These are phyloP conservation scores for Phytophthora melonis DNA, from an alignment of 352 stramenopile species.

Conservation along the genomic window DNA sequence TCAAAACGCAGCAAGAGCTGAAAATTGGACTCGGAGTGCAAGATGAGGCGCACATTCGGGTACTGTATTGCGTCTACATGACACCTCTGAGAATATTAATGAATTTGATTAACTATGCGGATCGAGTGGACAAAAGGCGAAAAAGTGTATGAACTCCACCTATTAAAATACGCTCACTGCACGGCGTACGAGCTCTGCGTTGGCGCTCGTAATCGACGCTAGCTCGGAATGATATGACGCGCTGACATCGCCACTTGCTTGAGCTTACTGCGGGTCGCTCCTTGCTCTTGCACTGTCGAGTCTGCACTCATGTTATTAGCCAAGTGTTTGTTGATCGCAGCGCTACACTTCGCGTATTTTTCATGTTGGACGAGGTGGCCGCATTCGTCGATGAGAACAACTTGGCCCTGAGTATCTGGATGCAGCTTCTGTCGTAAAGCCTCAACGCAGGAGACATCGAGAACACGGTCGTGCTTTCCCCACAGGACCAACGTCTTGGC, in stretches of 20 bases:
- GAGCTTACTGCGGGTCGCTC: conserved; percentile 4
- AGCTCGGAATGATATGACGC: conserved; percentile 6
- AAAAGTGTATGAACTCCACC: too few species aligned
- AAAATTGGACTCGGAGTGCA: too few species aligned
- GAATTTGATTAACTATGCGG: too few species aligned
- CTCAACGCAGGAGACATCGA: conserved; percentile 71
- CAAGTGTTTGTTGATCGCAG: conserved; percentile 67
- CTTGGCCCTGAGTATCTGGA: conserved; percentile 22
- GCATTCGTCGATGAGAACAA: conserved; percentile 66
- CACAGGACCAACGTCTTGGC: conserved; percentile 71
- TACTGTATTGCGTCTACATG: too few species aligned
- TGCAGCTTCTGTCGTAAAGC: conserved; percentile 59
- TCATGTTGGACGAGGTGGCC: conserved; percentile 79
- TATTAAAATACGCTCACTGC: neutral
- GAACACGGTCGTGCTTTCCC: conserved; percentile 73
- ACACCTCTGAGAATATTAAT: too few species aligned
- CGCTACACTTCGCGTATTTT: conserved; percentile 56
- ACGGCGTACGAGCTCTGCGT: conserved; percentile 11
- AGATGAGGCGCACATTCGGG: too few species aligned
- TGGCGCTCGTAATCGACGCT: neutral
- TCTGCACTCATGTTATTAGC: neutral
- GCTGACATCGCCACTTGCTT: conserved; percentile 12
- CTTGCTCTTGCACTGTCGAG: neutral
- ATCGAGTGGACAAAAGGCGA: too few species aligned
- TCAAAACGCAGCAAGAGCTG: too few species aligned